Evolutionary conservation across 768 basidiomycete species (phyloP).

Genomic region (Lactarius psammicola): DNA sequence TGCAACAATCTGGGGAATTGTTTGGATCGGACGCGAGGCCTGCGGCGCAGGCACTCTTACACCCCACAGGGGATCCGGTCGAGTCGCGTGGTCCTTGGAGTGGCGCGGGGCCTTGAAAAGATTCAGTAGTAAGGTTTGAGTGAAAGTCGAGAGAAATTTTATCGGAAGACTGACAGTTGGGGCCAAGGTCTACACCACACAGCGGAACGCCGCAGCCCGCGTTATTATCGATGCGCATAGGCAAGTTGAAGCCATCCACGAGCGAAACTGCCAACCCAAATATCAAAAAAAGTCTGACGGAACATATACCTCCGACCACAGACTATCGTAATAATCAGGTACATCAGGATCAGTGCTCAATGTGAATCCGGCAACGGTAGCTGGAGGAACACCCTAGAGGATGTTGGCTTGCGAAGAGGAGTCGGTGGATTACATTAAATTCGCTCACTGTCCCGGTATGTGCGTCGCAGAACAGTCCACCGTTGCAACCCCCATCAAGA

Average conservation of each 20-base stretch:
- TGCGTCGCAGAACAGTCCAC: constrained; percentile 40
- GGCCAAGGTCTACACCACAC: constrained; percentile 41
- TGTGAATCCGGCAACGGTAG: constrained; percentile 39
- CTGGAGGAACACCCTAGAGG: constrained; percentile 37
- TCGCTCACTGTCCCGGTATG: constrained; percentile 39
- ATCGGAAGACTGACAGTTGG: constrained; percentile 32
- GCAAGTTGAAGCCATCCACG: constrained; percentile 38
- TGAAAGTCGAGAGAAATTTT: neutral
- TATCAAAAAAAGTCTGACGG: constrained; percentile 6
- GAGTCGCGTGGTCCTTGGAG: constrained; percentile 39
- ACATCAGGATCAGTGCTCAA: constrained; percentile 30
- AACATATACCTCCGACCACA: neutral
- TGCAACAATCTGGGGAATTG: constrained; percentile 58
- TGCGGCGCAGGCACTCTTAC: constrained; percentile 44
- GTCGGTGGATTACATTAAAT: neutral
- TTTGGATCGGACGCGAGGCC: constrained; percentile 35
- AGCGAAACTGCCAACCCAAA: constrained; percentile 33
- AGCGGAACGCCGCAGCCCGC: constrained; percentile 37
- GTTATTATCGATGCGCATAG: constrained; percentile 38
- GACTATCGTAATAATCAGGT: constrained; percentile 37
- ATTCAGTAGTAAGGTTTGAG: constrained; percentile 23
- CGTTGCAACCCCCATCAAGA: constrained; percentile 41
- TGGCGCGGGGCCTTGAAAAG: constrained; percentile 35
- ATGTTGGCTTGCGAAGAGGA: neutral
- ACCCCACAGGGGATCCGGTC: constrained; percentile 42